These are phyloP conservation scores for Uronychia setigera DNA, from an alignment of 73 alveolate genomes.

Conservation along the genomic window DNA sequence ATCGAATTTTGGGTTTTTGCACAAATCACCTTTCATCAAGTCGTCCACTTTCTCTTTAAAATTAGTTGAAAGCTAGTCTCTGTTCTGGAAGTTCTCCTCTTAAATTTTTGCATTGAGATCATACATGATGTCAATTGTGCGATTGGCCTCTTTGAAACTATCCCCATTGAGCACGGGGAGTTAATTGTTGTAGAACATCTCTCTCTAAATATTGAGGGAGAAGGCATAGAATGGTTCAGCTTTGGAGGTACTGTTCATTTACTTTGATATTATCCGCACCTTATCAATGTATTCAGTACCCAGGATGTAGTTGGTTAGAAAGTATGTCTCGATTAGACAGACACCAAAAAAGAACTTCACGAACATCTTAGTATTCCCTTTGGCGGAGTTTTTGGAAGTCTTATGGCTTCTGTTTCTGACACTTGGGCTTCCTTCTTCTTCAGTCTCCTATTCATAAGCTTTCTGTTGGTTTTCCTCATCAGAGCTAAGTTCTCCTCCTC, in stretches of 20 bases:
- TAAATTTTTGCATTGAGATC: constrained; percentile 5
- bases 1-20: constrained; percentile 6
- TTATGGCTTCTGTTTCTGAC: constrained; percentile 24
- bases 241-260: constrained; percentile 9
- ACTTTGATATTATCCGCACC: neutral
- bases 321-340: constrained; percentile 24
- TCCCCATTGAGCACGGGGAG: neutral
- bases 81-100: constrained; percentile 2
- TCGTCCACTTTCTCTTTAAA: neutral
- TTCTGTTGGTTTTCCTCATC: constrained; percentile 20
- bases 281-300: neutral
- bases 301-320: constrained; percentile 11
- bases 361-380: constrained; percentile 28
- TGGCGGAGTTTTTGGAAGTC: constrained; percentile 39
- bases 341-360: constrained; percentile 16
- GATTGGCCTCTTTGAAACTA: constrained; percentile 13
- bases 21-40: constrained; percentile 22
- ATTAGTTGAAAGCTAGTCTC: neutral
- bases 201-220: constrained; percentile 36
- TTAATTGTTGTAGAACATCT: constrained; percentile 15
- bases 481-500: constrained; percentile 27
- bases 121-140: neutral
- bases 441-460: neutral
- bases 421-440: constrained; percentile 7
- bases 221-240: constrained; percentile 34